Base-by-base conservation (phyloP, 768 basidiomycete genomes). In the Lactarius quietus region DNA sequence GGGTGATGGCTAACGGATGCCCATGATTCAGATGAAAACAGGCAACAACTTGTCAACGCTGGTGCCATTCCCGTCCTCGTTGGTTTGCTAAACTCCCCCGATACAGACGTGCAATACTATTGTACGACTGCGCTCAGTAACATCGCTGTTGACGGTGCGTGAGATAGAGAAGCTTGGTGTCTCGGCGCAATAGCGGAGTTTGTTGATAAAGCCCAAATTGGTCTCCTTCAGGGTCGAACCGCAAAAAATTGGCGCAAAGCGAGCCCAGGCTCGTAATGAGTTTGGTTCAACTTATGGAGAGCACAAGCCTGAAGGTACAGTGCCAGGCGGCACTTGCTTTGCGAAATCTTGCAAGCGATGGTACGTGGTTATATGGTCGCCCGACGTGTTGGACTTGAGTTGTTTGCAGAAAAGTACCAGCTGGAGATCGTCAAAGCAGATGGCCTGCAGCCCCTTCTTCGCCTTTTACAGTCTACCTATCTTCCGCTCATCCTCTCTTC, bases 91-190 rank as follows among this genome's bases (percentile, higher is more conserved):
- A 97, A 95, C 74, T 95, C 93, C 6, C 87, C 91, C 56, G 97
- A 99, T 75, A 99, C 97, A n/a, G 97, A 99, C 73, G 97, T 99
- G 2, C 97, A 99, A 75, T 99, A 99, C 73, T 99, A 99, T 75
- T 99, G 97, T 77, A 99, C 97, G 7, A 99, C 97, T 15, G 97
- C 97, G 7, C 78, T 99, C 71, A 95, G 92, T 75, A 99, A 99
- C 73, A 99, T 99, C 69, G 97, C 97, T 38, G 97, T 99, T 8
- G 97, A 99, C 78, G 91, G 93, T 87, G 70, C 66, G 76, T 69
- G 33, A 14, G 36, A 29, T 53, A 26, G 57, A 23, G n/a, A n/a
- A n/a, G n/a, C n/a, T 55, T 33, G 53, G 31, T 59, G 51, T 43
- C 14, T 45, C 57, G 38, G 23, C 33, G 41, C 9, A 17, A 33